Conservation (phyloP, 805 yeast genomes). For the Wickerhamiella allomyrinae region DNA sequence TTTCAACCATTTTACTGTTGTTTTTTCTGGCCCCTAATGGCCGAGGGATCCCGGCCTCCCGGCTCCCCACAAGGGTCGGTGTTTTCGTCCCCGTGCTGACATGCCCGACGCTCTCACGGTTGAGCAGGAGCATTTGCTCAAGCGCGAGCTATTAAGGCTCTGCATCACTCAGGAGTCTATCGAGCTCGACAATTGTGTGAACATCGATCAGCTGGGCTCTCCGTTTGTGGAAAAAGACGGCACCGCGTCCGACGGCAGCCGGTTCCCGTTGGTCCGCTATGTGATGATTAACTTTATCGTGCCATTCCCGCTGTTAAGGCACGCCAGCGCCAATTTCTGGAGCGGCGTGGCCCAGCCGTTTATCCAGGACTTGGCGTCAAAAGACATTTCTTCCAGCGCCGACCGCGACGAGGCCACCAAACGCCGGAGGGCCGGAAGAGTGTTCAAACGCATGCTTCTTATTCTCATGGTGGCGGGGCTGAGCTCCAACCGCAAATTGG, state of each 20-base stretch:
- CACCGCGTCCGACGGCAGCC: conserved; percentile 17
- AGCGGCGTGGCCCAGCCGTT: conserved; percentile 63
- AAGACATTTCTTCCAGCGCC: conserved; percentile 55
- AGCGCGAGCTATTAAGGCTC: conserved; percentile 58
- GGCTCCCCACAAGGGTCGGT: not conserved
- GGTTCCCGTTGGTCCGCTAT: conserved; percentile 56
- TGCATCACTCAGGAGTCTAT: conserved; percentile 52
- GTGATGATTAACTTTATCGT: conserved; percentile 48
- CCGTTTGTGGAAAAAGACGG: conserved; percentile 52
- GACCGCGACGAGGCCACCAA: conserved; percentile 70
- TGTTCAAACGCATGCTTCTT: conserved; percentile 47
- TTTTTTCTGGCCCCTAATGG: too few relatives aligned
- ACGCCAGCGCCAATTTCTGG: conserved; percentile 58
- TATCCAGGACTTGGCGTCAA: conserved; percentile 59
- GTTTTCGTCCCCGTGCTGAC: not conserved
- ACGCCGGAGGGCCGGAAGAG: conserved; percentile 44
- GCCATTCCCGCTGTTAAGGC: conserved; percentile 53
- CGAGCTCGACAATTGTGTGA: conserved; percentile 41
- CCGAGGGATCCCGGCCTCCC: too few relatives aligned
- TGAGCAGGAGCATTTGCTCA: conserved; percentile 73
- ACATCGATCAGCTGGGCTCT: conserved; percentile 56
- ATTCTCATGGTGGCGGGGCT: conserved; percentile 65
- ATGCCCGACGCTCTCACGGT: conserved; percentile 31
- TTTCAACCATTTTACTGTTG: too few relatives aligned
- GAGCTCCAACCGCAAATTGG: conserved; percentile 42